phyloP scores from a whole-genome alignment of 2,329 filamentous ascomycete genomes.

The Fusarium vanettenii region DNA sequence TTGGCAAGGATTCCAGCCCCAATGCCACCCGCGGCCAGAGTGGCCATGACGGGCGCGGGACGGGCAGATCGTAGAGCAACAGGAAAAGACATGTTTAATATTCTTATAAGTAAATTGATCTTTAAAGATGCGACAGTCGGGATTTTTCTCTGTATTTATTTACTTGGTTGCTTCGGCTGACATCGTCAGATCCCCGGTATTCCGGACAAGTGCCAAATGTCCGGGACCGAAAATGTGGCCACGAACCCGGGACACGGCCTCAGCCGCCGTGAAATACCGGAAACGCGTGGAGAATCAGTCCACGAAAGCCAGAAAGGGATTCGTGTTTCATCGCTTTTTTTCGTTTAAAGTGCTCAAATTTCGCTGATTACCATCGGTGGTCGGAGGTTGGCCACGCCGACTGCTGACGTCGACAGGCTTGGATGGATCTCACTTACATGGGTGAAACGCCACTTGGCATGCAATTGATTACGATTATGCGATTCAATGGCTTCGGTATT shows the following conservation, averaged over 20 bases:
- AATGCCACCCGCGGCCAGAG: conserved; percentile 33
- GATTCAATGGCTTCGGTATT: neutral
- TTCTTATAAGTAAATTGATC: neutral
- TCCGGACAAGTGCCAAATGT: conserved; percentile 21
- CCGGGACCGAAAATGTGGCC: conserved; percentile 7
- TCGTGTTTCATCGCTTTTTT: neutral
- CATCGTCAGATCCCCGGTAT: neutral
- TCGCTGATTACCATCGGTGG: neutral
- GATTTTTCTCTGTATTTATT: neutral
- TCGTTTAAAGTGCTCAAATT: neutral
- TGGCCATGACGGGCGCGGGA: conserved; percentile 37
- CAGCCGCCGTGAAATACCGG: neutral
- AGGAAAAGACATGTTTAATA: conserved; percentile 26
- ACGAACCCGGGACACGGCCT: neutral
- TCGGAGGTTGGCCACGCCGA: neutral
- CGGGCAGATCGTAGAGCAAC: conserved; percentile 25
- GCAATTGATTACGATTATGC: neutral
- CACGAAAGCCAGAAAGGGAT: neutral
- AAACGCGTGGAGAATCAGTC: neutral
- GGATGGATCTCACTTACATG: neutral
- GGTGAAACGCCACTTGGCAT: neutral
- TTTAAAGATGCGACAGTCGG: neutral
- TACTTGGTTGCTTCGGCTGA: neutral
- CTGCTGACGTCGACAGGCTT: neutral
- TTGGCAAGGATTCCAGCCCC: conserved; percentile 31